Conservation (phyloP, 1,284 basidiomycete species). For the Cryptococcus neoformans region DNA sequence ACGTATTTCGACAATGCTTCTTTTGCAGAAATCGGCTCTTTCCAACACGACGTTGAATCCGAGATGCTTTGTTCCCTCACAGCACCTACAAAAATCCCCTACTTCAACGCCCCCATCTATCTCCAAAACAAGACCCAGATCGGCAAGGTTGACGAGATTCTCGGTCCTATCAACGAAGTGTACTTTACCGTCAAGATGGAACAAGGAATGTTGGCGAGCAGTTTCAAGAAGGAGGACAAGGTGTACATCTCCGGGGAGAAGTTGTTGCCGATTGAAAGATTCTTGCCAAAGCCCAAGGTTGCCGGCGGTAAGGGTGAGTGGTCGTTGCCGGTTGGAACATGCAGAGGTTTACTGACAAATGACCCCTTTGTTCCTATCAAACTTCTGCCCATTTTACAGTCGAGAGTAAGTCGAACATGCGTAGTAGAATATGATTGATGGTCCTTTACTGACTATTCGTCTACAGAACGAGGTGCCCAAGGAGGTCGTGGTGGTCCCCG, state of each 20-base stretch:
- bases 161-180: constrained; percentile 90
- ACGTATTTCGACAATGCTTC: too few relatives aligned
- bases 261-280: constrained; percentile 91
- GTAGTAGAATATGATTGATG: not conserved
- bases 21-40: constrained; percentile 73
- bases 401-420: constrained; percentile 42
- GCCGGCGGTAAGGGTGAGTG: constrained; percentile 54
- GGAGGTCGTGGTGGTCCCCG: constrained; percentile 35
- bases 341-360: too few relatives aligned
- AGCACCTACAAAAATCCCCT: constrained; percentile 87
- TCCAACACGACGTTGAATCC: constrained; percentile 92
- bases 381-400: constrained; percentile 40
- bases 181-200: constrained; percentile 99
- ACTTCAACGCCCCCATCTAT: constrained; percentile 99
- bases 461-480: constrained; percentile 25
- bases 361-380: too few relatives aligned
- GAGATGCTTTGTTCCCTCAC: constrained; percentile 94
- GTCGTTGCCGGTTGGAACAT: too few relatives aligned
- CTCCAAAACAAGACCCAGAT: constrained; percentile 96
- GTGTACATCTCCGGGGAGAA: constrained; percentile 97
- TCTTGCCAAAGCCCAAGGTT: constrained; percentile 94
- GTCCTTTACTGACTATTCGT: not conserved
- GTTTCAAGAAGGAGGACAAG: constrained; percentile 97
- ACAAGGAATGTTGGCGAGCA: constrained; percentile 89
- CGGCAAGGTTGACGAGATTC: constrained; percentile 89